phyloP scores from a whole-genome alignment of 768 basidiomycete species.

The Termitomyces sp. region DNA sequence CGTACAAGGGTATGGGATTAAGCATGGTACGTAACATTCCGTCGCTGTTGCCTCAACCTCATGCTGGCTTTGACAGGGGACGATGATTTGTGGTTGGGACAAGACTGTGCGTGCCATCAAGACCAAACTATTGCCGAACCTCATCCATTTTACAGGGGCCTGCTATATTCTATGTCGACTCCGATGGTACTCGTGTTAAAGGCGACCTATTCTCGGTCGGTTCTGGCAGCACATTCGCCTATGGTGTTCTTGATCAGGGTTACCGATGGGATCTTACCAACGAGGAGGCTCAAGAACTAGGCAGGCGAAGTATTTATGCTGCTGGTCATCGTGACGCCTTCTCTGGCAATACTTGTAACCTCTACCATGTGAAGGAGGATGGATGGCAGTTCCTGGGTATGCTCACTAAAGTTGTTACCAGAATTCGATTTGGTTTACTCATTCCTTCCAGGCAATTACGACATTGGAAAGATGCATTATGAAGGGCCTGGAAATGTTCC shows the following conservation, averaged over 20 bases:
- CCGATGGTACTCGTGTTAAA: constrained; percentile 92
- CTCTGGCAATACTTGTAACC: constrained; percentile 93
- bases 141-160: constrained; percentile 59
- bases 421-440: constrained; percentile 3
- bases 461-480: constrained; percentile 87
- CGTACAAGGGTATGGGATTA: constrained; percentile 98
- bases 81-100: constrained; percentile 99
- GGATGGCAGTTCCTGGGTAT: constrained; percentile 96
- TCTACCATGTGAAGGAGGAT: constrained; percentile 92
- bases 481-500: constrained; percentile 74
- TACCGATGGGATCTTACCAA: constrained; percentile 91
- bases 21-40: constrained; percentile 75
- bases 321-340: constrained; percentile 96
- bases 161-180: constrained; percentile 95
- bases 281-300: constrained; percentile 93
- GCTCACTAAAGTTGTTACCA: constrained; percentile 14
- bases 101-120: constrained; percentile 67
- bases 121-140: not conserved
- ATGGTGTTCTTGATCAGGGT: constrained; percentile 96
- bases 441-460: constrained; percentile 79
- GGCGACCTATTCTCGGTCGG: constrained; percentile 99
- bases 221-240: constrained; percentile 98
- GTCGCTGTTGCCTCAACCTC: not conserved
- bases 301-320: constrained; percentile 90
- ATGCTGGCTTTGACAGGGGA: constrained; percentile 60